Conservation (phyloP, 768 basidiomycete species). For the Tulasnella sp. region DNA sequence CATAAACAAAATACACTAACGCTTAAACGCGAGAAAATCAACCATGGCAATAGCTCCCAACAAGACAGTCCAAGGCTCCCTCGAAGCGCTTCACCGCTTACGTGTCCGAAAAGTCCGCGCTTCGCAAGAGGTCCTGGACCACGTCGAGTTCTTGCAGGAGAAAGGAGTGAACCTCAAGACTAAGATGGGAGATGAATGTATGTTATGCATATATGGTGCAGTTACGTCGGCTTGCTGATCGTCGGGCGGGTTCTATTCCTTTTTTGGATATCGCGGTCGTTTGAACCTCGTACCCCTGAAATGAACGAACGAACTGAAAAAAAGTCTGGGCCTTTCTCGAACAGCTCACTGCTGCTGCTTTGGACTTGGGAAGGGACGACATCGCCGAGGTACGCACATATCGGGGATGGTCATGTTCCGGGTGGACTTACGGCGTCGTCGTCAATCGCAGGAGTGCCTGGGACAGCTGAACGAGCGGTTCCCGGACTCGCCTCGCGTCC, state of each 20-base stretch:
- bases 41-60: background rate
- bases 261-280: too few relatives aligned
- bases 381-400: constrained; percentile 68
- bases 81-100: constrained; percentile 23
- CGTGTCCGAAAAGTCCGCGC: constrained; percentile 55
- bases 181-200: constrained; percentile 33
- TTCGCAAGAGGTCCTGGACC: constrained; percentile 17
- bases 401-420: too few relatives aligned
- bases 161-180: constrained; percentile 23
- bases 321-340: constrained; percentile 81
- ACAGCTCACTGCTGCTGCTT: constrained; percentile 74
- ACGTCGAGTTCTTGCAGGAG: constrained; percentile 24
- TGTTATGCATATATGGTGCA: background rate
- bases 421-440: too few relatives aligned
- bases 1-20: too few relatives aligned
- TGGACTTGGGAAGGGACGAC: constrained; percentile 72
- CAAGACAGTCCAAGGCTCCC: background rate
- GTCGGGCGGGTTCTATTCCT: too few relatives aligned
- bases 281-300: too few relatives aligned
- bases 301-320: background rate
- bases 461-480: constrained; percentile 66
- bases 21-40: too few relatives aligned
- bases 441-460: constrained; percentile 58
- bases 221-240: too few relatives aligned
- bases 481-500: constrained; percentile 76